Evolutionary conservation across 2,329 filamentous ascomycete species (phyloP).

Genomic region (Hymenoscyphus albidus): DNA sequence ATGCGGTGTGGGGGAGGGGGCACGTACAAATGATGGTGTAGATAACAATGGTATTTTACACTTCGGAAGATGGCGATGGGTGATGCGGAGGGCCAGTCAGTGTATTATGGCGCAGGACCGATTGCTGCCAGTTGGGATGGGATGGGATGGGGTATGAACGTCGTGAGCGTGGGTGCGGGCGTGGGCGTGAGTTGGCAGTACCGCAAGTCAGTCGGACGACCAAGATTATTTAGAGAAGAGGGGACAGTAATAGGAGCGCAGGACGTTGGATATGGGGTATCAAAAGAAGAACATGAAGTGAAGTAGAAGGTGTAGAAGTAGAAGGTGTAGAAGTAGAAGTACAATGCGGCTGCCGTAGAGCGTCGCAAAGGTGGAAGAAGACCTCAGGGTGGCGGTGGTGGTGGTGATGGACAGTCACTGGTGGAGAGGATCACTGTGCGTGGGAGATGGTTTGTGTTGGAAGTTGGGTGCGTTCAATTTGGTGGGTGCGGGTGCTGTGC

Average conservation of each 20-base stretch:
- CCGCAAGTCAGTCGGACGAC: slow-evolving; percentile 14
- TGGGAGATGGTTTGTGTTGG: not conserved
- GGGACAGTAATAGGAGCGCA: slow-evolving; percentile 11
- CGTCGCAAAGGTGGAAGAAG: slow-evolving; percentile 8
- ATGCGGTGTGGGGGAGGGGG: slow-evolving; percentile 14
- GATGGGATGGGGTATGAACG: slow-evolving; percentile 18
- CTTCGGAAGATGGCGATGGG: slow-evolving; percentile 2
- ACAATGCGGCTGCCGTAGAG: slow-evolving; percentile 12
- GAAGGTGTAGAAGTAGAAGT: slow-evolving; percentile 25
- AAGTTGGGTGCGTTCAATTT: not conserved
- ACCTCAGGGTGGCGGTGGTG: slow-evolving; percentile 9
- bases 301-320: slow-evolving; percentile 13
- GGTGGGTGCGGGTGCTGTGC: not conserved
- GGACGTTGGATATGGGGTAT: slow-evolving; percentile 33
- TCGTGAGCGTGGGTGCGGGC: not conserved
- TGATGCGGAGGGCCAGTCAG: not conserved
- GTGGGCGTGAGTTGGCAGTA: slow-evolving; percentile 20
- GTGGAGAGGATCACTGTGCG: not conserved
- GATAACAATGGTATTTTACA: slow-evolving; percentile 25
- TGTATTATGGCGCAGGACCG: slow-evolving; percentile 10
- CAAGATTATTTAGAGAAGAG: slow-evolving; percentile 12
- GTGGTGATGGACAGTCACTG: slow-evolving; percentile 10
- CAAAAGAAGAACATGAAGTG: slow-evolving; percentile 31
- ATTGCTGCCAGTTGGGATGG: slow-evolving; percentile 11
- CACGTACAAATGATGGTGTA: slow-evolving; percentile 20